These are phyloP conservation scores for Sporothrix mexicana DNA, from an alignment of 2,329 filamentous ascomycete species.

Conservation along the genomic window DNA sequence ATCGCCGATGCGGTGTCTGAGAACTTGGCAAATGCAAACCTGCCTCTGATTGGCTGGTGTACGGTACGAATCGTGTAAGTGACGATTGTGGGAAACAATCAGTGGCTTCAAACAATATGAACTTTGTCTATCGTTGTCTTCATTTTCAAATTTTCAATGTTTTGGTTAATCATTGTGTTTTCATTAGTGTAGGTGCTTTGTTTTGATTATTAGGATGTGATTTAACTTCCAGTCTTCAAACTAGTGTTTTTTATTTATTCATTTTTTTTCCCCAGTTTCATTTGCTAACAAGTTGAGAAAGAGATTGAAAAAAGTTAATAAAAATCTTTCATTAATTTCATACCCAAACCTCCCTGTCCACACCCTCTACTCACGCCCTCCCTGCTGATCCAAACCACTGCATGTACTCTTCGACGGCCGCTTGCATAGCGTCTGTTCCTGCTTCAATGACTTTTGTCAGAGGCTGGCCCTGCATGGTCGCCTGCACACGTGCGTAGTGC, in stretches of 20 bases:
- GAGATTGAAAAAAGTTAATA: neutral
- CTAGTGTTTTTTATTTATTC: no score
- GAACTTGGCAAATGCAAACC: neutral
- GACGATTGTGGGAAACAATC: neutral
- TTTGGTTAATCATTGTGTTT: no score
- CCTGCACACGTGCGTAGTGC: constrained; percentile 52
- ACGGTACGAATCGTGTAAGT: neutral
- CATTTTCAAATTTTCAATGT: no score
- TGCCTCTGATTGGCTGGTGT: neutral
- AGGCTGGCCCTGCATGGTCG: constrained; percentile 54
- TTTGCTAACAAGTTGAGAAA: neutral
- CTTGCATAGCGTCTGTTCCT: constrained; percentile 54
- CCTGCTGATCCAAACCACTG: constrained; percentile 46
- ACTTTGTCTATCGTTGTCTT: no score
- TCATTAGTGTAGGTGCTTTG: no score
- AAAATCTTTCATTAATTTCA: neutral
- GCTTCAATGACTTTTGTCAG: constrained; percentile 57
- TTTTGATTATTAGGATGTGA: no score
- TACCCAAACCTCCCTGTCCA: neutral
- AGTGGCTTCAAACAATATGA: no score
- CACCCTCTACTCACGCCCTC: neutral
- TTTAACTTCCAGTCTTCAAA: no score
- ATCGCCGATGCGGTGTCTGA: neutral
- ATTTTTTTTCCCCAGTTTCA: no score
- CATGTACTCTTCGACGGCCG: constrained; percentile 56